Percentiles rank a stretch among this genome's conserved stretches.
Evolutionary conservation across 192 early-diverging fungal species (phyloP).

Genomic region (Chytriomyces sp.): DNA sequence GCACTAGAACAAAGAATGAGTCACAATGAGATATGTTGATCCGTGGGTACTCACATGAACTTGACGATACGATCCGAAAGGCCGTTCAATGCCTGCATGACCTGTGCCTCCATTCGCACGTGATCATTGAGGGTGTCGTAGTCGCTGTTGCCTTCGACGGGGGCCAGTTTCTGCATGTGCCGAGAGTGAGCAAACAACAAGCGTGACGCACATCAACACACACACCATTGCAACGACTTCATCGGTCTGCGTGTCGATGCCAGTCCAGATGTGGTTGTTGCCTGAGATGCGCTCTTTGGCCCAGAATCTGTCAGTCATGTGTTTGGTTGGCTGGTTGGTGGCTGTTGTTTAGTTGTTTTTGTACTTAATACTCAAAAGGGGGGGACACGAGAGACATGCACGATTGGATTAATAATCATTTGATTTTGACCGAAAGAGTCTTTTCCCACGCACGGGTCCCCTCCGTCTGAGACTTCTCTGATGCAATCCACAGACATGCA

Average conservation of each 20-base stretch:
- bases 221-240: constrained; percentile 14
- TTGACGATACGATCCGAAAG: not conserved
- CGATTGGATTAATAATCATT: no score
- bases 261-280: constrained; percentile 1
- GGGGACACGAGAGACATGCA: no score
- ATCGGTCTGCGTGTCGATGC: constrained; percentile 16
- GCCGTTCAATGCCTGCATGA: not conserved
- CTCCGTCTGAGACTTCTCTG: no score
- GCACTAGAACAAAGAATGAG: not conserved
- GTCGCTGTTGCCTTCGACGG: constrained; percentile 8
- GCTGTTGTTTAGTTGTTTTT: no score
- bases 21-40: not conserved
- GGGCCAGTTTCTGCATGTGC: not conserved
- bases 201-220: not conserved
- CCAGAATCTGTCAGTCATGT: not conserved
- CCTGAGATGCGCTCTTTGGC: not conserved
- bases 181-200: not conserved
- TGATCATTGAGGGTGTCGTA: not conserved
- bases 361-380: no score
- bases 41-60: not conserved
- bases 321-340: not conserved
- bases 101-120: constrained; percentile 22
- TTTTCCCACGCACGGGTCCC: no score
- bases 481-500: no score
- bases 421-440: no score